phyloP scores from a whole-genome alignment of 352 stramenopile genomes.

The Pythium phragmiticola region DNA sequence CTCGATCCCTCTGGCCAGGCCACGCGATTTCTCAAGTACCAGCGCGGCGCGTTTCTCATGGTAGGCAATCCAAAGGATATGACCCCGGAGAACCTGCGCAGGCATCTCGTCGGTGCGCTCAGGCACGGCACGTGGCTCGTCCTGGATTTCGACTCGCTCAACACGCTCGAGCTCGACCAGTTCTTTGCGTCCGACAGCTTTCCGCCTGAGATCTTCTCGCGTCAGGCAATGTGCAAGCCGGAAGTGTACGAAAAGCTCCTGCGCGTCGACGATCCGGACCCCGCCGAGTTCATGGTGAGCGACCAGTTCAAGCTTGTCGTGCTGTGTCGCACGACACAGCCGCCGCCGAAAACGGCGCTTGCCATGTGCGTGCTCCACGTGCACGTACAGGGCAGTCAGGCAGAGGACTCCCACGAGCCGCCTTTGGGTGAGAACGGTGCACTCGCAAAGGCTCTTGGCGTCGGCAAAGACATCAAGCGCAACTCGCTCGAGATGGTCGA shows the following conservation, averaged over 20 bases:
- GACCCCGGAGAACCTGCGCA: constrained; percentile 57
- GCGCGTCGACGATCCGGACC: constrained; percentile 36
- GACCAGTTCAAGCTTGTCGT: constrained; percentile 89
- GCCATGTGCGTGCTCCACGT: constrained; percentile 73
- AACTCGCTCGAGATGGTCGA: constrained; percentile 88
- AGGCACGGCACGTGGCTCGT: constrained; percentile 72
- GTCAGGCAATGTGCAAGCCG: constrained; percentile 64
- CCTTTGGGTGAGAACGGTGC: constrained; percentile 21
- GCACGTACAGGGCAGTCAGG: neutral
- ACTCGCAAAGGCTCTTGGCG: constrained; percentile 51
- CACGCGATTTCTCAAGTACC: constrained; percentile 88
- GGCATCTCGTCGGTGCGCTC: constrained; percentile 72
- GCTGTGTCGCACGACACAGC: constrained; percentile 44
- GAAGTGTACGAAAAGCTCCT: constrained; percentile 53
- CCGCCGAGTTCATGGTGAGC: constrained; percentile 65
- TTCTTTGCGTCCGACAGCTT: constrained; percentile 74
- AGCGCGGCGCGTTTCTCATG: constrained; percentile 83
- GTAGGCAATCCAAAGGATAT: constrained; percentile 71
- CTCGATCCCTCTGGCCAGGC: constrained; percentile 79
- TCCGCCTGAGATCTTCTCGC: constrained; percentile 67
- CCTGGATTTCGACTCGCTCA: constrained; percentile 72
- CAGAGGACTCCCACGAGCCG: constrained; percentile 6
- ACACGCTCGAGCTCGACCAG: constrained; percentile 67
- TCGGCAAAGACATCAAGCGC: constrained; percentile 56
- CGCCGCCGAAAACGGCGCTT: constrained; percentile 50